phyloP scores from a whole-genome alignment of 2,329 filamentous ascomycete species.

The Colletotrichum sp. region DNA sequence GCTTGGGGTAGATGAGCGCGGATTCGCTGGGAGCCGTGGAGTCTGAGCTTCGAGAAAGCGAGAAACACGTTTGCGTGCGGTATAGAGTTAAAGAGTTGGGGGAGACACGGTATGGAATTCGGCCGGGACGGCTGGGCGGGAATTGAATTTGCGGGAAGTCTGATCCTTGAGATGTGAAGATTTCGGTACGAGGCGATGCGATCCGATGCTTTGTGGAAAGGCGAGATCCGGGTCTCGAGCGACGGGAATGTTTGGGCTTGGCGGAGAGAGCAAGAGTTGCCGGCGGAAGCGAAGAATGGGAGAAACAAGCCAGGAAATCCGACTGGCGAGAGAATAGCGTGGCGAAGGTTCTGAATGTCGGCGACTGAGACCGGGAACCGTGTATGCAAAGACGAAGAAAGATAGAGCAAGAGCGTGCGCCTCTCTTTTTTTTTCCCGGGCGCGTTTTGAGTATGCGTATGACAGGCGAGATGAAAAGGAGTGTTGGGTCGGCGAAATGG shows the following conservation, averaged over 20 bases:
- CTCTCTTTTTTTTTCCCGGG: neutral
- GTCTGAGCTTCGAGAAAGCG: slow-evolving; percentile 5
- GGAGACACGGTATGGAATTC: neutral
- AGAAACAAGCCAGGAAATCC: neutral
- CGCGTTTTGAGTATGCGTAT: neutral
- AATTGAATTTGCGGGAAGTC: neutral
- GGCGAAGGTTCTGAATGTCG: neutral
- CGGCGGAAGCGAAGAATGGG: neutral
- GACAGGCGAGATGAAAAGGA: slow-evolving; percentile 14
- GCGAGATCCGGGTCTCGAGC: neutral
- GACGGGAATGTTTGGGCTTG: neutral
- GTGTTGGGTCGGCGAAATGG: neutral
- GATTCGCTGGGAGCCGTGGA: slow-evolving; percentile 12
- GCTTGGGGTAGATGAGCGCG: neutral
- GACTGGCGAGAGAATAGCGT: neutral
- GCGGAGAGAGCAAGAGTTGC: neutral
- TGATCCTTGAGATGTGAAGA: neutral
- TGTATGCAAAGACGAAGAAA: neutral
- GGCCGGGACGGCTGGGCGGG: neutral
- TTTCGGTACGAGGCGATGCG: neutral
- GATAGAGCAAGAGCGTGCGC: neutral
- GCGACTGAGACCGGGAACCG: neutral
- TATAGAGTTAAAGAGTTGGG: neutral
- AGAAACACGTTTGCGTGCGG: neutral
- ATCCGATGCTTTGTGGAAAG: slow-evolving; percentile 10